phyloP scores from a whole-genome alignment of 2,329 filamentous ascomycete species.

The Venturia pyrina region DNA sequence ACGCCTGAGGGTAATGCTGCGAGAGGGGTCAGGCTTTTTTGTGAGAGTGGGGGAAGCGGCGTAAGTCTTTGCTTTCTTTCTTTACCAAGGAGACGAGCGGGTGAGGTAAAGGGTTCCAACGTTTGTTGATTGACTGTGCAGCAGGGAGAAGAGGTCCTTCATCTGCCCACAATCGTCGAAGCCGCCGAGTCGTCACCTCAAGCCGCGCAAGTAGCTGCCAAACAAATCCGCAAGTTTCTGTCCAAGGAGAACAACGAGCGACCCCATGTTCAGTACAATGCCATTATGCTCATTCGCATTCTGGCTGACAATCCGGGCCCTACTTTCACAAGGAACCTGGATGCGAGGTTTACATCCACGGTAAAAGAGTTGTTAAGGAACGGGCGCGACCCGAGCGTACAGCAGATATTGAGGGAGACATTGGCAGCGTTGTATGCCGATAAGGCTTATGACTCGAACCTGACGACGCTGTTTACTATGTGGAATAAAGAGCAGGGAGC shows the following conservation, averaged over 20 bases:
- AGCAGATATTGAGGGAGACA: slow-evolving; percentile 80
- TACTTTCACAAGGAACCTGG: slow-evolving; percentile 84
- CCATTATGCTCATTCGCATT: slow-evolving; percentile 90
- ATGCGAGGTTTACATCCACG: slow-evolving; percentile 70
- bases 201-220: slow-evolving; percentile 73
- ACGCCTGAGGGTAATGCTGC: slow-evolving; percentile 58
- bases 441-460: slow-evolving; percentile 63
- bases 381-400: slow-evolving; percentile 63
- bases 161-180: slow-evolving; percentile 89
- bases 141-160: slow-evolving; percentile 80
- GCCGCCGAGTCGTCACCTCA: slow-evolving; percentile 82
- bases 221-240: slow-evolving; percentile 73
- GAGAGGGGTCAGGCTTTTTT: slow-evolving; percentile 47
- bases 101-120: not conserved
- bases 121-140: slow-evolving; percentile 11
- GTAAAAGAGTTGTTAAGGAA: slow-evolving; percentile 65
- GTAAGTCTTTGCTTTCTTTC: slow-evolving; percentile 11
- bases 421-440: slow-evolving; percentile 66
- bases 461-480: slow-evolving; percentile 66
- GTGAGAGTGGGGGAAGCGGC: slow-evolving; percentile 32
- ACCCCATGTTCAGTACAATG: slow-evolving; percentile 82
- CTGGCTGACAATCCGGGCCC: slow-evolving; percentile 82
- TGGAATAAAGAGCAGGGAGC: slow-evolving; percentile 73
- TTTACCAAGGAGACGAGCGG: not conserved
- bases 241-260: slow-evolving; percentile 55